Base-by-base conservation (phyloP, 768 basidiomycete species). In the Mycena chlorophos region DNA sequence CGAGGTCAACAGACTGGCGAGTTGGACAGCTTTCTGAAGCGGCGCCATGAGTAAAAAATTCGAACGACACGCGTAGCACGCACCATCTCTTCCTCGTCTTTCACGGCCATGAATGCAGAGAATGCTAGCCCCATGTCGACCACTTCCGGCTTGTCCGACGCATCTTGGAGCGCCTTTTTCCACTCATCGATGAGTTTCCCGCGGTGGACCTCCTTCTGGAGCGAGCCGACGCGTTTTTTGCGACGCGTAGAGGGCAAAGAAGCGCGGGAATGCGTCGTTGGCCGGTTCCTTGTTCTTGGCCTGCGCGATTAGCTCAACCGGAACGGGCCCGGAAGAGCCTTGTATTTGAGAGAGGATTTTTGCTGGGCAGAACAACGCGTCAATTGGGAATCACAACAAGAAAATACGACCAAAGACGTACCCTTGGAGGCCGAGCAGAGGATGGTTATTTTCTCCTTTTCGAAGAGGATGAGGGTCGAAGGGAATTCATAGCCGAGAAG, bases 401-500 rank as follows among this genome's bases (percentile, higher is more conserved):
- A 17, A 23, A 17, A 26, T 27, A 49, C 47, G 56, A 45, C 37
- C 10, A 13, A 51, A 16, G 17, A 17, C 39, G 57, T 57, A 93
- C 94, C 90, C 83, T 97, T 96, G 19, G 87, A 89, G 1, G 89
- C 81, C 22, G 92, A 95, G 60, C 91, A 94, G 25, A 97, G 74
- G 37, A 98, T 87, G 30, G 77, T 76, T 20, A 98, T 73, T 66
- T 83, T 89, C 51, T 87, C 77, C 65, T 88, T 88, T 54, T 86
- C 80, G 65, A 98, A 89, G 20, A 98, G 75, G 55, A 95, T 80
- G 25, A 98, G 77, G 0, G 96, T 98, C 0, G 94, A 92, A 2
- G 96, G 97, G 67, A 98, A 98, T 71, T 99, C 96, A 71, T 94
- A 98, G 16, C 95, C 96, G 34, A 98, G 81, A 17, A 99, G 78